A percentile compares a stretch with the other conserved stretches of the same genome.
These are phyloP conservation scores for Leishmania guyanensis DNA, from an alignment of 208 protist species.

Conservation along the genomic window DNA sequence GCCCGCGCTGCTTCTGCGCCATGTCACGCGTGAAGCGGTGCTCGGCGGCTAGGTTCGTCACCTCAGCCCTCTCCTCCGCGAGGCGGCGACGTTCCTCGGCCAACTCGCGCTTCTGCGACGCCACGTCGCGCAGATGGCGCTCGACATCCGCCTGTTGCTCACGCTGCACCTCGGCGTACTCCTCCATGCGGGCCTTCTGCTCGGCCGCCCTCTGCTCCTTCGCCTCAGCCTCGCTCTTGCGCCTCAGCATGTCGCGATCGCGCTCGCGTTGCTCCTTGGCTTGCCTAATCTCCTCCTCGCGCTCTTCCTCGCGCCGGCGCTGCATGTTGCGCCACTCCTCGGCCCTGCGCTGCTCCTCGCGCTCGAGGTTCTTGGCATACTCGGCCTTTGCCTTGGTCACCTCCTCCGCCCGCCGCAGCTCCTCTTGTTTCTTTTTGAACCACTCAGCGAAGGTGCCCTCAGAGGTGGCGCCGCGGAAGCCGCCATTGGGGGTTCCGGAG, in stretches of 20 bases:
- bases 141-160: slow-evolving; percentile 80
- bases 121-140: slow-evolving; percentile 71
- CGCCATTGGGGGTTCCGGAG: slow-evolving; percentile 15
- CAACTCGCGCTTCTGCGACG: slow-evolving; percentile 63
- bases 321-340: slow-evolving; percentile 82
- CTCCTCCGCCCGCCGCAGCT: slow-evolving; percentile 75
- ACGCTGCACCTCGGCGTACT: slow-evolving; percentile 61
- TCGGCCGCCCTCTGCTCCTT: slow-evolving; percentile 44
- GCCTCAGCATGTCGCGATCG: slow-evolving; percentile 19
- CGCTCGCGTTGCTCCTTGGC: too few species aligned
- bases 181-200: slow-evolving; percentile 52
- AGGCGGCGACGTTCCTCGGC: slow-evolving; percentile 66
- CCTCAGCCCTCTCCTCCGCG: slow-evolving; percentile 57
- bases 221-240: slow-evolving; percentile 47
- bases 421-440: slow-evolving; percentile 86
- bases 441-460: slow-evolving; percentile 79
- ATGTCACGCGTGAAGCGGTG: slow-evolving; percentile 46
- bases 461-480: slow-evolving; percentile 44
- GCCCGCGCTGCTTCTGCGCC: slow-evolving; percentile 57
- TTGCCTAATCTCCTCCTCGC: slow-evolving; percentile 39
- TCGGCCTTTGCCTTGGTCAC: slow-evolving; percentile 71
- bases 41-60: slow-evolving; percentile 44
- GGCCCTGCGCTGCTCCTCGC: slow-evolving; percentile 67
- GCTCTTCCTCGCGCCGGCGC: slow-evolving; percentile 59
- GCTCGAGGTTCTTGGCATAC: slow-evolving; percentile 68